These are phyloP conservation scores for Tricholomella constricta DNA, from an alignment of 768 basidiomycete genomes.

Conservation along the genomic window DNA sequence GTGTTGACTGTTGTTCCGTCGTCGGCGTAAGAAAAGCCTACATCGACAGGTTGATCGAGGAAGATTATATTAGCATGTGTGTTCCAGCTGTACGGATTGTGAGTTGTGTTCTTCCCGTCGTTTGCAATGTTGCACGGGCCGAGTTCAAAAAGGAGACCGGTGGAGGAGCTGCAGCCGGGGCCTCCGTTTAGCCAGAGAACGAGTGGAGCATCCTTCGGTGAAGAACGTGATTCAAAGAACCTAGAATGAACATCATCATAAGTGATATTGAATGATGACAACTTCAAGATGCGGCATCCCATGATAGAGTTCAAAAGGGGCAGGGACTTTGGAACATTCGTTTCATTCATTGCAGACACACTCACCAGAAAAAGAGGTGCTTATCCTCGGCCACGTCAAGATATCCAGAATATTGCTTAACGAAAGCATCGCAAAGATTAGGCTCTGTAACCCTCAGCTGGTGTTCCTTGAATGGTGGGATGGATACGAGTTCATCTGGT, in stretches of 20 bases:
- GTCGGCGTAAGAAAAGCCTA: slow-evolving; percentile 86
- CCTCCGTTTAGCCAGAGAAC: slow-evolving; percentile 92
- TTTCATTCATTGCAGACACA: neutral
- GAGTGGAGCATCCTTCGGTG: slow-evolving; percentile 78
- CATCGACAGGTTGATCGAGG: slow-evolving; percentile 82
- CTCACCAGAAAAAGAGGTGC: slow-evolving; percentile 87
- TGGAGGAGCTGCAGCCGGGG: slow-evolving; percentile 70
- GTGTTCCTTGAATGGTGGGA: slow-evolving; percentile 50
- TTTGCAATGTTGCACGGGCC: slow-evolving; percentile 82
- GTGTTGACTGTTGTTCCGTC: slow-evolving; percentile 75
- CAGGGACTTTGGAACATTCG: neutral
- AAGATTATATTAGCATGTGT: slow-evolving; percentile 74
- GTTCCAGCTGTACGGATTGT: slow-evolving; percentile 88
- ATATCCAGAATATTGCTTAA: slow-evolving; percentile 83
- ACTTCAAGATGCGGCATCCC: neutral
- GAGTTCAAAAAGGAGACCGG: slow-evolving; percentile 89
- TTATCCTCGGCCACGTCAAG: slow-evolving; percentile 78
- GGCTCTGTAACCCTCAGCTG: slow-evolving; percentile 67
- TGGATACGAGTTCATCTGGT: slow-evolving; percentile 66
- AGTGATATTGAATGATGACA: neutral
- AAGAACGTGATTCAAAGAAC: slow-evolving; percentile 86
- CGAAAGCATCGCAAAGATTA: slow-evolving; percentile 74
- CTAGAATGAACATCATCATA: slow-evolving; percentile 34
- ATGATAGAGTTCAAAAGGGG: neutral
- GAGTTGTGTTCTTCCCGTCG: slow-evolving; percentile 66